Evolutionary conservation across 305 asterid genomes (phyloP).

Genomic region (Fraxinus baroniana): DNA sequence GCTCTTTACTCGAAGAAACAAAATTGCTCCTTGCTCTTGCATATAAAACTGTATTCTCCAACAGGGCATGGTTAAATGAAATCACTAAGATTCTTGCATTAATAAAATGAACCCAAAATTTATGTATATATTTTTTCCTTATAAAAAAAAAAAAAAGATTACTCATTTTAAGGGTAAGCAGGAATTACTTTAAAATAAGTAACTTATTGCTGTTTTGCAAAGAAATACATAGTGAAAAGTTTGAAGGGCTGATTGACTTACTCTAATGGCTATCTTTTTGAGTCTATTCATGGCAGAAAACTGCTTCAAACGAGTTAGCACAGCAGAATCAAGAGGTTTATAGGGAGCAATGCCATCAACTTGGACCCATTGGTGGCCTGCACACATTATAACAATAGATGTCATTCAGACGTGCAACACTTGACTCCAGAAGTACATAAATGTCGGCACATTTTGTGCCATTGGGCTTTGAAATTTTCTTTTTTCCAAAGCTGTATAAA

Average conservation of each 20-base stretch:
- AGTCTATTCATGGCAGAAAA: constrained; percentile 8
- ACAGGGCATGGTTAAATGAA: background rate
- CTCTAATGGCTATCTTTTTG: constrained; percentile 18
- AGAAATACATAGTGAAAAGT: background rate
- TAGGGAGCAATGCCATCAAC: constrained; percentile 22
- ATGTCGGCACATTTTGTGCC: background rate
- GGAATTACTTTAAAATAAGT: background rate
- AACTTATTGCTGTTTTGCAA: background rate
- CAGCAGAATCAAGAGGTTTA: constrained; percentile 24
- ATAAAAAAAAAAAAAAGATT: background rate
- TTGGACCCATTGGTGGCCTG: constrained; percentile 22
- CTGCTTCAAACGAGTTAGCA: constrained; percentile 17
- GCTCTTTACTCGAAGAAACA: background rate
- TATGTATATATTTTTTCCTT: background rate
- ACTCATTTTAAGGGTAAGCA: background rate
- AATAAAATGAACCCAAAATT: background rate
- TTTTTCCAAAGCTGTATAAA: background rate
- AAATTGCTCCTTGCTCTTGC: background rate
- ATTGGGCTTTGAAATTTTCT: background rate
- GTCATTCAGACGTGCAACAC: background rate
- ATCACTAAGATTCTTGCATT: background rate
- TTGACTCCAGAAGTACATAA: background rate
- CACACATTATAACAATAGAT: background rate
- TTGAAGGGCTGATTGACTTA: background rate
- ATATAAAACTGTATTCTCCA: background rate